Evolutionary conservation across 2,329 filamentous ascomycete species (phyloP).

Genomic region (Botrytis squamosa): DNA sequence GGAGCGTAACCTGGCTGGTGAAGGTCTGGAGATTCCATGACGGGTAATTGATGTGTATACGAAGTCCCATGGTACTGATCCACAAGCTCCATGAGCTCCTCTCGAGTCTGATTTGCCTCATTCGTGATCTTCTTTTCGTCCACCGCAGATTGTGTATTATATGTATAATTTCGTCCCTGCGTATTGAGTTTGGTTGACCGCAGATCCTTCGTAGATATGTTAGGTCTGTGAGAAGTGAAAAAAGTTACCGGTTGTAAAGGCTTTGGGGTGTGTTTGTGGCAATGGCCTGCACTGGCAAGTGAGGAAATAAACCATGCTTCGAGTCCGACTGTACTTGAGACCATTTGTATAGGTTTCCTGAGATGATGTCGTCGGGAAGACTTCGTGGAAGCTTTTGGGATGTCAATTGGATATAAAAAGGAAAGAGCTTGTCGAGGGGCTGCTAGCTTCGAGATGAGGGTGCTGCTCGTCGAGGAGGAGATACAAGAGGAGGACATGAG

Average conservation of each 20-base stretch:
- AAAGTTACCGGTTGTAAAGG: conserved; percentile 23
- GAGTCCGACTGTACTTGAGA: conserved; percentile 27
- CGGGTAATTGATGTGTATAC: conserved; percentile 54
- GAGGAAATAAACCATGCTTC: conserved; percentile 40
- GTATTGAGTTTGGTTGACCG: conserved; percentile 18
- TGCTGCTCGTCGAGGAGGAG: conserved; percentile 49
- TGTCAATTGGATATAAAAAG: conserved; percentile 37
- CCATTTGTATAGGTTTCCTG: conserved; percentile 20
- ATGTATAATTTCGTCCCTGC: conserved; percentile 27
- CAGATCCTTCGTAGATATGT: conserved; percentile 18
- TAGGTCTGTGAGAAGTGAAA: conserved; percentile 29
- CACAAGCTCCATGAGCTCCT: conserved; percentile 54
- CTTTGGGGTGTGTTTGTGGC: conserved; percentile 33
- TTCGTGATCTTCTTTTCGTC: conserved; percentile 11
- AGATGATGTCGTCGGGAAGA: neutral
- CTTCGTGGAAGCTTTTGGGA: conserved; percentile 20
- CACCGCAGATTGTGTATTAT: conserved; percentile 5
- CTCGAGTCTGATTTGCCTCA: conserved; percentile 36
- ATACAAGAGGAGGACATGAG: conserved; percentile 63
- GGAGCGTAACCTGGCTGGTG: conserved; percentile 54
- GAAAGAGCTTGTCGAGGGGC: conserved; percentile 39
- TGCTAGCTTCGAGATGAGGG: conserved; percentile 48
- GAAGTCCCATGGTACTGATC: conserved; percentile 49
- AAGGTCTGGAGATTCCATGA: conserved; percentile 50
- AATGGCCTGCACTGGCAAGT: conserved; percentile 36